Conservation (phyloP, 164 flowering plant genomes). For the Vitis riparia region DNA sequence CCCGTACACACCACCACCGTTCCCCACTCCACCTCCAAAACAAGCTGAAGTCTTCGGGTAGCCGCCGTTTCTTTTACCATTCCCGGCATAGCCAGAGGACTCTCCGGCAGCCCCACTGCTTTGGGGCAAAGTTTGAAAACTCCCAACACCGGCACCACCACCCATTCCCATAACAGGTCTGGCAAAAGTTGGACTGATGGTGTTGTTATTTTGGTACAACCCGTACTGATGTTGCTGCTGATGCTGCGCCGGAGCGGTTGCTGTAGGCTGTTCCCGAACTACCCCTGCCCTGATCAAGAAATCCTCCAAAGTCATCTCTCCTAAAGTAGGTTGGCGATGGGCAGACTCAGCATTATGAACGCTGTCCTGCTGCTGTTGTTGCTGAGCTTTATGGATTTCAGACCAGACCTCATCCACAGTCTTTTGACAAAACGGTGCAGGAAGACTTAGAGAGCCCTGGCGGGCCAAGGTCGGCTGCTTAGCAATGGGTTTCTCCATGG, state of each 20-base stretch:
- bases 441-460: slow-evolving; percentile 76
- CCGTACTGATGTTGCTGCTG: slow-evolving; percentile 37
- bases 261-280: slow-evolving; percentile 46
- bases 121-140: slow-evolving; percentile 30
- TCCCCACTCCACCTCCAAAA: slow-evolving; percentile 47
- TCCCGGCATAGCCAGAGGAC: slow-evolving; percentile 29
- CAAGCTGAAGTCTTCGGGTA: slow-evolving; percentile 28
- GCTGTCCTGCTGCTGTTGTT: slow-evolving; percentile 10
- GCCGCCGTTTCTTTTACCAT: slow-evolving; percentile 35
- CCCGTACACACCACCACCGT: slow-evolving; percentile 38
- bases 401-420: slow-evolving; percentile 98
- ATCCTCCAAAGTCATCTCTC: slow-evolving; percentile 98
- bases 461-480: slow-evolving; percentile 61
- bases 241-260: slow-evolving; percentile 11
- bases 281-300: slow-evolving; percentile 87
- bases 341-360: slow-evolving; percentile 30
- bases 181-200: slow-evolving; percentile 16
- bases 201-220: slow-evolving; percentile 30
- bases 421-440: slow-evolving; percentile 67
- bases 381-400: slow-evolving; percentile 58
- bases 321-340: slow-evolving; percentile 67
- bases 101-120: slow-evolving; percentile 26
- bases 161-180: slow-evolving; percentile 37
- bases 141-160: slow-evolving; percentile 8
- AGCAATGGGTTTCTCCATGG: slow-evolving; percentile 10